These are phyloP conservation scores for Penicillium argentinense DNA, from an alignment of 495 filamentous ascomycete species.

Conservation along the genomic window DNA sequence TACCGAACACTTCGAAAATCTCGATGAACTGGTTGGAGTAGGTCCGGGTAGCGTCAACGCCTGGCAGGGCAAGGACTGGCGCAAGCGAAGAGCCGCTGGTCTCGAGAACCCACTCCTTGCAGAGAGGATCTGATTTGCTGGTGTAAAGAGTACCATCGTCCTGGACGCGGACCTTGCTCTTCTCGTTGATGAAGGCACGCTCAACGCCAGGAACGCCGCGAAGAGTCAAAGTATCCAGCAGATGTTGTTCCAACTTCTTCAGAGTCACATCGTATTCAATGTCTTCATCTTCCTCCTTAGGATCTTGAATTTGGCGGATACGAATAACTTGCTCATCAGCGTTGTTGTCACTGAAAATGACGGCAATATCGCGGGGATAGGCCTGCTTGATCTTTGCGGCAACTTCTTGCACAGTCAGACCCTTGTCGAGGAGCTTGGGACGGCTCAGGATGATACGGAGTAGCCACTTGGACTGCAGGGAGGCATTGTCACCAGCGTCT, in stretches of 20 bases:
- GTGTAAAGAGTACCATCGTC: slow-evolving; percentile 69
- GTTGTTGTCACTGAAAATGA: slow-evolving; percentile 98
- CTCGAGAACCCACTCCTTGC: slow-evolving; percentile 93
- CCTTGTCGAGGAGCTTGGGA: slow-evolving; percentile 92
- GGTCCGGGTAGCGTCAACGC: slow-evolving; percentile 85
- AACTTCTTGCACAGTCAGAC: slow-evolving; percentile 86
- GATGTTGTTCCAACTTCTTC: slow-evolving; percentile 84
- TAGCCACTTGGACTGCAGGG: slow-evolving; percentile 88
- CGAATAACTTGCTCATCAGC: slow-evolving; percentile 93
- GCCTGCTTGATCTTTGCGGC: slow-evolving; percentile 83
- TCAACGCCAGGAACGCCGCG: slow-evolving; percentile 87
- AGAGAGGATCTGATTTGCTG: slow-evolving; percentile 65
- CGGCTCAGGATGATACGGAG: slow-evolving; percentile 92
- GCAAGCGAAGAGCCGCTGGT: slow-evolving; percentile 85
- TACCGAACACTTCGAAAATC: slow-evolving; percentile 89
- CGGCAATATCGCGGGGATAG: slow-evolving; percentile 82
- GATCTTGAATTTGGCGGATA: slow-evolving; percentile 74
- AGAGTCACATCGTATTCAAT: slow-evolving; percentile 87
- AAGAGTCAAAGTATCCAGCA: slow-evolving; percentile 85
- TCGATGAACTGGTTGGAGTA: slow-evolving; percentile 95
- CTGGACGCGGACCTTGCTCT: slow-evolving; percentile 58
- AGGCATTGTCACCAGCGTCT: slow-evolving; percentile 66
- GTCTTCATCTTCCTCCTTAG: slow-evolving; percentile 74
- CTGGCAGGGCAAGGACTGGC: slow-evolving; percentile 78
- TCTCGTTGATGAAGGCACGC: slow-evolving; percentile 87